Conservation (phyloP, 306 rosid species). For the Prunus mongolica region DNA sequence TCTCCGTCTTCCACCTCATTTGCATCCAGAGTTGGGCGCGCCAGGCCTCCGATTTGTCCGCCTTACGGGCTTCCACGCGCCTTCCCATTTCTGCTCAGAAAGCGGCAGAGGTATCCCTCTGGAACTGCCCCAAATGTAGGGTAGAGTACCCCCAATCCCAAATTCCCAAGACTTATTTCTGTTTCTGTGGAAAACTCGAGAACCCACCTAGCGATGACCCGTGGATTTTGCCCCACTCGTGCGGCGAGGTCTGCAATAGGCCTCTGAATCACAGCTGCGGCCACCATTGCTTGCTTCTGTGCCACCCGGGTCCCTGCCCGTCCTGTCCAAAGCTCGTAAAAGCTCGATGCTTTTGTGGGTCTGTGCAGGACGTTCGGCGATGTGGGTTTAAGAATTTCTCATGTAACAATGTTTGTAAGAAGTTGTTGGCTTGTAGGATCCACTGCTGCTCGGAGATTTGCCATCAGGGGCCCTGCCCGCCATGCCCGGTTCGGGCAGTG, state of each 20-base stretch:
- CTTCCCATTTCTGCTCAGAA: conserved; percentile 45
- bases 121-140: conserved; percentile 97
- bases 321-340: conserved; percentile 81
- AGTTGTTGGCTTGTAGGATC: conserved; percentile 52
- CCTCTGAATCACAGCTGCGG: conserved; percentile 74
- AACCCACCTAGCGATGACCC: conserved; percentile 86
- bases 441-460: conserved; percentile 63
- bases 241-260: conserved; percentile 79
- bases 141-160: conserved; percentile 51
- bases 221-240: conserved; percentile 89
- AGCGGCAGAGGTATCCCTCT: conserved; percentile 51
- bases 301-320: conserved; percentile 97
- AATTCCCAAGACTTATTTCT: conserved; percentile 65
- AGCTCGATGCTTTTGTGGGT: conserved; percentile 70
- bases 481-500: conserved; percentile 47
- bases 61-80: conserved; percentile 74
- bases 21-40: conserved; percentile 97
- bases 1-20: conserved; percentile 79
- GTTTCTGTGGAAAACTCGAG: conserved; percentile 80
- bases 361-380: conserved; percentile 53
- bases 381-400: conserved; percentile 81
- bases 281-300: conserved; percentile 68
- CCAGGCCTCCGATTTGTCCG: conserved; percentile 64
- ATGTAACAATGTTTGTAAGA: conserved; percentile 55
- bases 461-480: conserved; percentile 68